Conservation (phyloP, 352 stramenopile genomes). For the Pythium dissotocum region DNA sequence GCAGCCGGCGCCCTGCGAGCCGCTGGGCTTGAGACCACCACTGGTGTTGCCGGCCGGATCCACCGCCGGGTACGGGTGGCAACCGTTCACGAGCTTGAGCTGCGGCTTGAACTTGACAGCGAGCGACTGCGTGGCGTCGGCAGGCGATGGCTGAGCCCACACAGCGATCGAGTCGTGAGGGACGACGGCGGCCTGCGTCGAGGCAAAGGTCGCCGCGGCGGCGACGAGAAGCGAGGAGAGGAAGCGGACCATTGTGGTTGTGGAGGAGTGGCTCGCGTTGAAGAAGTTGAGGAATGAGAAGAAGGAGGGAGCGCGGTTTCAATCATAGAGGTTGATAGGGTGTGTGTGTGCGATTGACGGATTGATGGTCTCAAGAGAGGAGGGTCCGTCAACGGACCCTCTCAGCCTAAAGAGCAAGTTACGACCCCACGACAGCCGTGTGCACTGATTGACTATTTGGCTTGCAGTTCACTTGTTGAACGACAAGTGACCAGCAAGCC, state of each 20-base stretch:
- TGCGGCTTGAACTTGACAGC: constrained; percentile 30
- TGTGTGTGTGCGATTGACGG: too few relatives aligned
- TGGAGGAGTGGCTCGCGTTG: too few relatives aligned
- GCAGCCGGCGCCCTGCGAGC: constrained; percentile 20
- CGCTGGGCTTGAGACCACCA: constrained; percentile 30
- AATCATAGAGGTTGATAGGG: too few relatives aligned
- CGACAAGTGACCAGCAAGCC: too few relatives aligned
- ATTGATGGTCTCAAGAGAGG: too few relatives aligned
- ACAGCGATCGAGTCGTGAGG: constrained; percentile 23
- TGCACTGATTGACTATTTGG: too few relatives aligned
- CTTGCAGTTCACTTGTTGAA: too few relatives aligned
- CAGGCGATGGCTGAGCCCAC: constrained; percentile 24
- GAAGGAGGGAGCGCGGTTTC: too few relatives aligned
- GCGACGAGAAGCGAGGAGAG: constrained; percentile 9
- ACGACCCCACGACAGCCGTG: too few relatives aligned
- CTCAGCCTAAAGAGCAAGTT: too few relatives aligned
- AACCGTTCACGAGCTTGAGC: constrained; percentile 39
- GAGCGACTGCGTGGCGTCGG: constrained; percentile 21
- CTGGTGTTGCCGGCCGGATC: constrained; percentile 31
- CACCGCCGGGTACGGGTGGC: constrained; percentile 36
- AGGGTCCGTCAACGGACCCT: too few relatives aligned
- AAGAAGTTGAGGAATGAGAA: too few relatives aligned
- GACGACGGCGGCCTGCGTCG: constrained; percentile 24
- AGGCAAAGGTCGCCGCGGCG: constrained; percentile 5
- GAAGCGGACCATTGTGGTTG: background rate